Evolutionary conservation across 2,329 filamentous ascomycete species (phyloP).

Genomic region (Aspergillus ochraceoroseus): DNA sequence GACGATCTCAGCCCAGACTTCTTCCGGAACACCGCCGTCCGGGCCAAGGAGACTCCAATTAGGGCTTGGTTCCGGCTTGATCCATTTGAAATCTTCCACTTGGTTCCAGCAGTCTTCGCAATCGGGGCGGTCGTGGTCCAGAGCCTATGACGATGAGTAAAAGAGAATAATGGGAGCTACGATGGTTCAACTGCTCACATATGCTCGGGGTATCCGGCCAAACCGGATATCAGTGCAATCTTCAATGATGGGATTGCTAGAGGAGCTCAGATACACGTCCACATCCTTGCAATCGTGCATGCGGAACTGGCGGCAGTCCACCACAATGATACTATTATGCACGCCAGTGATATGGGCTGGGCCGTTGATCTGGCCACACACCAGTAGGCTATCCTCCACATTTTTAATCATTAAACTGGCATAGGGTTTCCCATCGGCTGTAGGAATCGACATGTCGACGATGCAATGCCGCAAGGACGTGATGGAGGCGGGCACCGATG

Average conservation of each 20-base stretch:
- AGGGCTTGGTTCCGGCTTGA: conserved; percentile 77
- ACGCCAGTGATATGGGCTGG: conserved; percentile 78
- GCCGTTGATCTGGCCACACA: conserved; percentile 73
- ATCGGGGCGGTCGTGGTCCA: conserved; percentile 30
- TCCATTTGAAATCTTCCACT: conserved; percentile 97
- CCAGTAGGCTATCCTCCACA: conserved; percentile 64
- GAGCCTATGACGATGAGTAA: conserved; percentile 24
- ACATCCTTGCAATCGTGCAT: conserved; percentile 84
- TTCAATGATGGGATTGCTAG: conserved; percentile 88
- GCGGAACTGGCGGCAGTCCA: conserved; percentile 79
- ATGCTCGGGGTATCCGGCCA: conserved; percentile 64
- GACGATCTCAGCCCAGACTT: conserved; percentile 65
- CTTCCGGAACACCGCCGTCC: conserved; percentile 54
- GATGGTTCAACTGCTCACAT: conserved; percentile 52
- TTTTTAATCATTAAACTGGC: conserved; percentile 66
- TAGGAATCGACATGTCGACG: conserved; percentile 71
- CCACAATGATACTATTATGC: conserved; percentile 66
- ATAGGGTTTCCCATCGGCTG: conserved; percentile 57
- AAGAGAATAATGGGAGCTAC: background rate
- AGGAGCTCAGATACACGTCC: conserved; percentile 75
- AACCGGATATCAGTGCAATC: conserved; percentile 76
- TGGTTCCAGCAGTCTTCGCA: conserved; percentile 72
- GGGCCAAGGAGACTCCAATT: conserved; percentile 73
- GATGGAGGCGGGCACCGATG: conserved; percentile 68
- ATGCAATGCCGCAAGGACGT: conserved; percentile 66